Evolutionary conservation across 495 filamentous ascomycete species (phyloP).

Genomic region (Neurospora sp.): DNA sequence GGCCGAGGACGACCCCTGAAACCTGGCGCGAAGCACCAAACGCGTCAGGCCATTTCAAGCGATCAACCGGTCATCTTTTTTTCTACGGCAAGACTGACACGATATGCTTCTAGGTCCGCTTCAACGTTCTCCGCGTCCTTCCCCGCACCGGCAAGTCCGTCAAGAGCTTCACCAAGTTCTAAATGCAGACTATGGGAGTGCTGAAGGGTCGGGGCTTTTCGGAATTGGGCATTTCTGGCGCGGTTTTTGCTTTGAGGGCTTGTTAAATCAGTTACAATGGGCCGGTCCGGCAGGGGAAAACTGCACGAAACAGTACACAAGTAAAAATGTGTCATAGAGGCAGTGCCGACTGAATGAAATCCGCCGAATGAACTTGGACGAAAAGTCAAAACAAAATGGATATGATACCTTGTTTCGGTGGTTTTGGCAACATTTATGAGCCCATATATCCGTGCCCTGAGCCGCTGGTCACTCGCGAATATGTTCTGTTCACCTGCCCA

Average conservation of each 20-base stretch:
- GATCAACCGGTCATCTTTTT: neutral
- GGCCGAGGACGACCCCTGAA: neutral
- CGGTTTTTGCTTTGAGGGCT: constrained; percentile 41
- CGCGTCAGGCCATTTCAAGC: neutral
- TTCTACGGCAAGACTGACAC: constrained; percentile 4
- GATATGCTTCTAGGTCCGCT: constrained; percentile 61
- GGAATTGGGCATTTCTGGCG: constrained; percentile 41
- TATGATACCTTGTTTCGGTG: constrained; percentile 16
- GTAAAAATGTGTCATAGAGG: constrained; percentile 30
- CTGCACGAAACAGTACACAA: constrained; percentile 29
- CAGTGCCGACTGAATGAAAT: constrained; percentile 36
- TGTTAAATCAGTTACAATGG: constrained; percentile 33
- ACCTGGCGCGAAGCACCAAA: neutral
- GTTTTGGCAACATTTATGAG: neutral
- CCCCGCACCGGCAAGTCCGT: constrained; percentile 93
- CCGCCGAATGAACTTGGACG: constrained; percentile 22
- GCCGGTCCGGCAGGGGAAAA: constrained; percentile 36
- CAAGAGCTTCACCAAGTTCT: constrained; percentile 98
- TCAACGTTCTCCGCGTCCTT: constrained; percentile 97
- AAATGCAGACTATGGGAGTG: constrained; percentile 27
- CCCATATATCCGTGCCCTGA: neutral
- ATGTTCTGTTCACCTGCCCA: neutral
- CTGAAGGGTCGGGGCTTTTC: constrained; percentile 22
- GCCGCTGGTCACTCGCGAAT: neutral
- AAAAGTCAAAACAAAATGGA: constrained; percentile 8